A percentile compares a stretch with the other conserved stretches of the same genome.
These are phyloP conservation scores for Cnidoscolus chayamansa DNA, from an alignment of 441 rosid species.

Conservation along the genomic window DNA sequence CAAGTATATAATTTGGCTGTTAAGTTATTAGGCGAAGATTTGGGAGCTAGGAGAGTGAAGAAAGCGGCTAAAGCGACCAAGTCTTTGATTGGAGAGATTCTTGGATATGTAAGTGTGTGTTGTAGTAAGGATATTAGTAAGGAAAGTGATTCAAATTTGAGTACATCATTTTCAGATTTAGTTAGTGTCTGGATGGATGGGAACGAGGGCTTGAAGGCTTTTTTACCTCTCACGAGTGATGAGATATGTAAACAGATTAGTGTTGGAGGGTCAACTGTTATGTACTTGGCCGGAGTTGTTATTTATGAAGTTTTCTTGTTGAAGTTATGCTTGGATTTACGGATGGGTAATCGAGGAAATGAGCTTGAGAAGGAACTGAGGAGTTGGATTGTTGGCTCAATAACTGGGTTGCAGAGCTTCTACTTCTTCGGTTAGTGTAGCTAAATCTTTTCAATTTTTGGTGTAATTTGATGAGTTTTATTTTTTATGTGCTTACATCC, in stretches of 20 bases:
- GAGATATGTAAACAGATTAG: conserved; percentile 27
- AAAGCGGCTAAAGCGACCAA: conserved; percentile 30
- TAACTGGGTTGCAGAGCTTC: conserved; percentile 37
- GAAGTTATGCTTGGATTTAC: conserved; percentile 42
- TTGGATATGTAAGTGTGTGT: conserved; percentile 43
- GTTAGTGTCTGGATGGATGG: conserved; percentile 38
- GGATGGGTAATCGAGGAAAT: conserved; percentile 15
- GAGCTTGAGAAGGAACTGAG: conserved; percentile 42
- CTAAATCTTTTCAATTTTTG: not conserved
- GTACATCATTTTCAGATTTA: conserved; percentile 32
- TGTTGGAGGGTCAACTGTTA: conserved; percentile 32
- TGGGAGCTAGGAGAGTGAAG: conserved; percentile 33
- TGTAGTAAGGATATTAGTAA: conserved; percentile 28
- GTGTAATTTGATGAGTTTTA: not conserved
- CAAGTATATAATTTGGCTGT: conserved; percentile 29
- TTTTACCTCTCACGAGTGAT: conserved; percentile 39
- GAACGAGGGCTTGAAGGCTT: conserved; percentile 18
- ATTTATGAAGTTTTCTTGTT: conserved; percentile 42
- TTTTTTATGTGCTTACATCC: conserved; percentile 4
- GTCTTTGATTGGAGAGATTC: conserved; percentile 37
- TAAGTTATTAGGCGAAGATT: conserved; percentile 28
- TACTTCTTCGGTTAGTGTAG: conserved; percentile 49
- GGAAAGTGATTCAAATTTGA: conserved; percentile 26
- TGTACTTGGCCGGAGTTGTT: conserved; percentile 45
- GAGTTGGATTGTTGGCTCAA: conserved; percentile 43